Percentiles rank a stretch among this genome's conserved stretches.
Evolutionary conservation across 2,329 filamentous ascomycete species (phyloP).

Genomic region (Zalaria obscura): DNA sequence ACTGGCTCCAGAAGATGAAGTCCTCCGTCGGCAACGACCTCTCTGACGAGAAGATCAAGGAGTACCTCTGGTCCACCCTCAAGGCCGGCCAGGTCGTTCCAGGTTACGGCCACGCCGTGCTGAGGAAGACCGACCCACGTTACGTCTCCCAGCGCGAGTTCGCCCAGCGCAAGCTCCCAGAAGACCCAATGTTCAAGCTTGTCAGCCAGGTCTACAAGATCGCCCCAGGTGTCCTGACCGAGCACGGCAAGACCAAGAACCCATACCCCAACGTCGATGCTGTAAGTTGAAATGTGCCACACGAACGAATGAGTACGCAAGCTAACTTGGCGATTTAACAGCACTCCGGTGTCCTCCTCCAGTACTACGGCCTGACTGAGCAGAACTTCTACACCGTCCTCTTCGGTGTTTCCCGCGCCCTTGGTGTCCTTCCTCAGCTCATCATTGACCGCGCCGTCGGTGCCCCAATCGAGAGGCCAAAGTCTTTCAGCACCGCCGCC

Average conservation of each 20-base stretch:
- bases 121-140: conserved; percentile 98
- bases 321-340: conserved; percentile 9
- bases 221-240: conserved; percentile 87
- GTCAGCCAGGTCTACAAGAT: conserved; percentile 99
- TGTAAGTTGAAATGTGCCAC: conserved; percentile 18
- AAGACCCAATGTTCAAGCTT: conserved; percentile 99
- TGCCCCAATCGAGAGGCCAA: conserved; percentile 94
- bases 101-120: conserved; percentile 95
- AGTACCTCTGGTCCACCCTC: conserved; percentile 97
- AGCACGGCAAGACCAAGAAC: conserved; percentile 99
- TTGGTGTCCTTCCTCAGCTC: conserved; percentile 96
- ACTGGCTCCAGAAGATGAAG: conserved; percentile 99
- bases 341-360: conserved; percentile 96
- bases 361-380: conserved; percentile 98
- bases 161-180: conserved; percentile 79
- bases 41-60: conserved; percentile 88
- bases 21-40: conserved; percentile 83
- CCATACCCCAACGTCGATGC: conserved; percentile 97
- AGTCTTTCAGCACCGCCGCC: conserved; percentile 96
- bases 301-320: neutral
- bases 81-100: conserved; percentile 93
- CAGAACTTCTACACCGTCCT: conserved; percentile 99
- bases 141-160: conserved; percentile 98
- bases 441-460: conserved; percentile 98
- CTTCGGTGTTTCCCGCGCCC: conserved; percentile 94